Evolutionary conservation across 257 asterid genomes (phyloP), one percentile per base, ranked within the genome.

Genomic region (Mitragyna speciosa): DNA sequence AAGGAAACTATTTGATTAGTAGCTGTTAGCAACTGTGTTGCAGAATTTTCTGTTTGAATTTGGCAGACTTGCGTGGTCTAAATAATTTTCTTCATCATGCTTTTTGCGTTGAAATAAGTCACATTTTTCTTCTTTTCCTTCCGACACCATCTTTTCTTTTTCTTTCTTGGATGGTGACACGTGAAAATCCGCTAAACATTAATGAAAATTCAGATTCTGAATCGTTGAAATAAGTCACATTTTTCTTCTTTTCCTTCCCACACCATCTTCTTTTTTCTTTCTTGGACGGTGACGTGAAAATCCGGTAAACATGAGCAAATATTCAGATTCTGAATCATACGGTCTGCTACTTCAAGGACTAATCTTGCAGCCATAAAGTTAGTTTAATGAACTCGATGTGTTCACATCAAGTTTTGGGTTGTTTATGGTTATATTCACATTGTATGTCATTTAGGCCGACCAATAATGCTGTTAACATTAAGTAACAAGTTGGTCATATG

Each of bases 221-320:
- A 45, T 65, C 79, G 81, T 78, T 59, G 24, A 33, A 66, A 77
- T 4, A 14, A 31, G 72, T 58, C 72, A 17, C 36, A 41, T 1
- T 58, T 52, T 58, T 43, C 56, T 47, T 24, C 77, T 26, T 43
- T 70, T 63, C 61, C n/a, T 39, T 41, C 77, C 63, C 14, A 6
- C 24, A 54, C 24, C 61, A 36, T 14, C 68, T 52, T 65, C 65
- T 66, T 15, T 28, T 49, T 72, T 48, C 61, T 49, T 45, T 41
- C 79, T 76, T 30, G 30, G 72, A 76, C 26, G 47, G 71, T 63
- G 72, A 76, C 79, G 64, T n/a, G 56, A 43, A 75, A 63, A 15
- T 48, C 61, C 0, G 26, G n/a, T 12, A 15, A 45, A n/a, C 39
- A 7, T 2, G 30, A 22, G 70, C 59, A 11, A 17, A 22, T 24